Evolutionary conservation across 169 alveolate species (phyloP), one percentile per base, ranked within the genome.

Genomic region (Plasmodium reichenowi): DNA sequence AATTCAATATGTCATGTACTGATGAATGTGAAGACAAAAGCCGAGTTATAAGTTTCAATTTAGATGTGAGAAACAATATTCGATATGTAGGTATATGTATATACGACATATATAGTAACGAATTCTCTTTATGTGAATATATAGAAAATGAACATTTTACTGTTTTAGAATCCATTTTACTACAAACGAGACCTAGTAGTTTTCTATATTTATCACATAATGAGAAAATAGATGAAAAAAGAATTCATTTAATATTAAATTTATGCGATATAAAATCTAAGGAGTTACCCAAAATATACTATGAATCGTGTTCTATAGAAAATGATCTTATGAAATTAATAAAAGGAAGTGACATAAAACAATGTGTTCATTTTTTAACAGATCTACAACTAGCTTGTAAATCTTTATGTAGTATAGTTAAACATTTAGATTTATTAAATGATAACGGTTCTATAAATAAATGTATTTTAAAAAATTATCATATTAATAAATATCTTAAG

Each of bases 401-500:
- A 47, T 87, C 94, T 0, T 68, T 94, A 38, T 58, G 76, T 67
- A 71, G 83, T 15, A 71, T 92, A 56, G 73, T 92, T 47, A 93
- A 94, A 88, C 24, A 92, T 60, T 59, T 93, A 71, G 78, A 88
- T 43, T 63, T 92, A 17, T 60, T 88, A 38, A 92, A 89, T 47
- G 91, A 94, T 8, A 74, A 91, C 26, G 71, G 91, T 54, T 91
- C 72, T 7, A 93, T 88, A 43, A 75, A 89, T 60, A 92, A 88
- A 45, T 94, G 94, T 88, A 68, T 56, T 9, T 52, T 94, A 29
- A 88, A 76, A 15, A 64, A 63, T 13, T 94, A 94, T 56, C 72
- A 85, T n/a, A 78, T 94, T 47, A 94, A 93, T 63, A 71, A 80
- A 29, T 94, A 94, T 60, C 48, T 94, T 2, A 91, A 93, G 20